These are phyloP conservation scores for Colletotrichum plurivorum DNA, from an alignment of 2,329 filamentous ascomycete genomes.

Conservation along the genomic window DNA sequence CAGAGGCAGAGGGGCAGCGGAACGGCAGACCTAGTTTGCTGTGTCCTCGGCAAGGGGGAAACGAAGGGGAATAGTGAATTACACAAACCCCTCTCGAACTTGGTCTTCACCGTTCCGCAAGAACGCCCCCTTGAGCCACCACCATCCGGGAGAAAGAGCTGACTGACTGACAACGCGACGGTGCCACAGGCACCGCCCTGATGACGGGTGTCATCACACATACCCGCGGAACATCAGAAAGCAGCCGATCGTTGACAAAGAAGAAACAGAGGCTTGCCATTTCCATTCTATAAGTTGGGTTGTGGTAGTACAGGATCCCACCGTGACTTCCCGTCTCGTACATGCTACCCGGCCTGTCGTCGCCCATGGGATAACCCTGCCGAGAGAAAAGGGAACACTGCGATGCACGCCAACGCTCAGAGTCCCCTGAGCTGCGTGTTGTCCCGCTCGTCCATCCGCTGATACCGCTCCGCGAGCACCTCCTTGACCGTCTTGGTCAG, in stretches of 20 bases:
- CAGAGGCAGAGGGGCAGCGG: too few species aligned
- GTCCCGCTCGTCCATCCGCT: constrained; percentile 61
- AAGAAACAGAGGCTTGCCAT: constrained; percentile 32
- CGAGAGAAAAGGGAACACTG: background rate
- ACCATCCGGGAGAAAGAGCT: background rate
- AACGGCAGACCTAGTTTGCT: too few species aligned
- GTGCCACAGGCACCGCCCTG: constrained; percentile 14
- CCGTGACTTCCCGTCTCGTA: background rate
- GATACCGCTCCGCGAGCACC: constrained; percentile 69
- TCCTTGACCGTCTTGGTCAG: constrained; percentile 66
- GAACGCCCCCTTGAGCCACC: constrained; percentile 19
- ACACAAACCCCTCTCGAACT: background rate
- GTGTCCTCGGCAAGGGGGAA: too few species aligned
- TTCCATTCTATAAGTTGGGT: constrained; percentile 35
- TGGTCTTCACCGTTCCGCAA: constrained; percentile 12
- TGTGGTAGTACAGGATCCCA: constrained; percentile 32
- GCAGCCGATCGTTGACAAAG: constrained; percentile 2
- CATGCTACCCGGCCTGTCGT: background rate
- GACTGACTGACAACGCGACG: background rate
- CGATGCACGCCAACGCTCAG: constrained; percentile 5
- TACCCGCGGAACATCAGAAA: background rate
- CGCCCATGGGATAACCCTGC: too few species aligned
- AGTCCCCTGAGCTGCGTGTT: constrained; percentile 59
- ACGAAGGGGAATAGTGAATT: background rate
- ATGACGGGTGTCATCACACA: background rate